Evolutionary conservation across 352 stramenopile genomes (phyloP).

Genomic region (Phytophthora vignae): DNA sequence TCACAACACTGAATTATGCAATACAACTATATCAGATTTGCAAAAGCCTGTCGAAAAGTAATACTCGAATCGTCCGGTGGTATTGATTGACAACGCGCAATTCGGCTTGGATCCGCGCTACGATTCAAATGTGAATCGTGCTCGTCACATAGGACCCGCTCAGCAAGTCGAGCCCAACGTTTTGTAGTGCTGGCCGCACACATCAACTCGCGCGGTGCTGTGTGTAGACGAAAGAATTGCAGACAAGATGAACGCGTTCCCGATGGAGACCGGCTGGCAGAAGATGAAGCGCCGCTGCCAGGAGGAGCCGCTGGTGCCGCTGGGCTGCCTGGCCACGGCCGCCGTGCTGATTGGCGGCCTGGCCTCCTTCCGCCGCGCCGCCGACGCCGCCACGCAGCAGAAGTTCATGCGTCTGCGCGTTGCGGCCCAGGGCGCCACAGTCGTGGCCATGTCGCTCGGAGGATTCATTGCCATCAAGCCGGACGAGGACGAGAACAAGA

Average conservation of each 20-base stretch:
- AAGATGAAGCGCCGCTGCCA: slow-evolving; percentile 82
- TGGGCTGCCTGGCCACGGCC: slow-evolving; percentile 70
- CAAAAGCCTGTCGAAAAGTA: slow-evolving; percentile 1
- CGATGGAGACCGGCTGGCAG: slow-evolving; percentile 73
- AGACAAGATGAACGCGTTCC: slow-evolving; percentile 38
- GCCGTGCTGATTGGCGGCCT: slow-evolving; percentile 71
- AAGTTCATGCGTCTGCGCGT: slow-evolving; percentile 84
- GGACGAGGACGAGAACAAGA: slow-evolving; percentile 37
- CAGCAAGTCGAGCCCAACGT: background rate
- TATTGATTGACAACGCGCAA: slow-evolving; percentile 15
- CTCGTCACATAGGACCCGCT: background rate
- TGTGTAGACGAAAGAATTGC: slow-evolving; percentile 1
- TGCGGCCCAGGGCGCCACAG: slow-evolving; percentile 74
- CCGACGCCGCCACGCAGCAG: slow-evolving; percentile 79
- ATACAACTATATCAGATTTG: background rate
- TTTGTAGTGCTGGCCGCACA: slow-evolving; percentile 20
- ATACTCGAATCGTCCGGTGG: slow-evolving; percentile 24
- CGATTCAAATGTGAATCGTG: slow-evolving; percentile 26
- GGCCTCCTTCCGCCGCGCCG: slow-evolving; percentile 68
- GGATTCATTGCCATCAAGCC: slow-evolving; percentile 73
- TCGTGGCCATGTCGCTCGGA: slow-evolving; percentile 71
- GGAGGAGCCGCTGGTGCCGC: slow-evolving; percentile 81
- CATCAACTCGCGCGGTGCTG: slow-evolving; percentile 18
- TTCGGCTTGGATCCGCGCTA: background rate
- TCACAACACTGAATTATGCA: background rate